Base-by-base conservation (phyloP, 208 protist genomes). In the Acanthamoeba culbertsoni region DNA sequence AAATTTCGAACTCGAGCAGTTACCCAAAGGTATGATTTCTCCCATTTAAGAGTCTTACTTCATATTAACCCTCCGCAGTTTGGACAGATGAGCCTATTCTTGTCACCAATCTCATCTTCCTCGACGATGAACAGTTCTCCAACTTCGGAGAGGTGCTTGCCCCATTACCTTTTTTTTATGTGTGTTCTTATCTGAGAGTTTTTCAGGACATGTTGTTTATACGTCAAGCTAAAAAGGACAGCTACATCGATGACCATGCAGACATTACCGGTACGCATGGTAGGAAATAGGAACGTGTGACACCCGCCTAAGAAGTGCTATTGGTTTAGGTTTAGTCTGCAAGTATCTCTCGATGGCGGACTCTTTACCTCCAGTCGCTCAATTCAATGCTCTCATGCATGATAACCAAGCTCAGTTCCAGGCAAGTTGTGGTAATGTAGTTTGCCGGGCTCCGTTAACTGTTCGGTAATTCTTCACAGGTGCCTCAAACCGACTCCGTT, bases 151-250 rank as follows among this genome's bases (percentile, higher is more conserved):
- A 86, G 73, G 73, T 86, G 37, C 0, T 35, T 7, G 1, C 35
- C 35, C 4, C 65, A 46, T 3, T 46, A 20, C 12, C n/a, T 16
- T 12, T 42, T 73, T 8, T 55, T 23, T 23, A 18, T 55, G 12
- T 18, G 4, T 8, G 35, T 71, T 2, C 10, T 4, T 4, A 43
- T 12, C 20, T 33, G 16, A 10, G 14, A 37, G 59, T n/a, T 45
- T 23, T 23, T 33, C 42, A 86, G 43, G 73, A 86, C 23, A 20
- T 86, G 45, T 40, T 86, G n/a, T 86, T 86, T 45, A 86, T 86
- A 28, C 40, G 45, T 26, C 73, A 86, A n/a, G 73, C 73, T 20
- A 86, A 86, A 23, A 51, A 57, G 23, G 73, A 86, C 31, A 57
- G 73, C 31, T 14, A 18, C 45, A 57, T 86, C n/a, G 73, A 86